Percentiles rank a stretch among this genome's conserved stretches.
phyloP scores from a whole-genome alignment of 805 yeast species.

The Cyberlindnera meyerae region DNA sequence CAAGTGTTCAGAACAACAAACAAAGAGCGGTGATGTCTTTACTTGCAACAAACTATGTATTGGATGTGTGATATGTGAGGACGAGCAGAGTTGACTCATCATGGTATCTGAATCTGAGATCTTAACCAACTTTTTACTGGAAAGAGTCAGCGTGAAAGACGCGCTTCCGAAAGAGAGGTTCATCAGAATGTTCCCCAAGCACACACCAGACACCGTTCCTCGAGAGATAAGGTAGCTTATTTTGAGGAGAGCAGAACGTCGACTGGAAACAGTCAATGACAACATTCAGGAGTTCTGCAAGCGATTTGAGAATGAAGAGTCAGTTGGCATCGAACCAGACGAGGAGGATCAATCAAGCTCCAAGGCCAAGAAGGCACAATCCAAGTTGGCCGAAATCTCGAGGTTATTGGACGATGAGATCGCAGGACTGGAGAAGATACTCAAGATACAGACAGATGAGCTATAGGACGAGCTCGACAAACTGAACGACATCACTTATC shows the following conservation, averaged over 20 bases:
- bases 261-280: constrained; percentile 4
- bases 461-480: constrained; percentile 17
- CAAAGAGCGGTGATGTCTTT: no score
- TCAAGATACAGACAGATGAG: constrained; percentile 9
- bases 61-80: no score
- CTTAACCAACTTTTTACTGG: constrained; percentile 14
- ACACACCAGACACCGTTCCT: constrained; percentile 4
- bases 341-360: not conserved
- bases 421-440: constrained; percentile 19
- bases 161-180: constrained; percentile 9
- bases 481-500: constrained; percentile 23
- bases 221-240: constrained; percentile 10
- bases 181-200: constrained; percentile 13
- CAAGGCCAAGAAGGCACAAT: not conserved
- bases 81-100: no score
- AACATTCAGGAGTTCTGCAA: constrained; percentile 4
- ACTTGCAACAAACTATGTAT: no score
- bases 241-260: not conserved
- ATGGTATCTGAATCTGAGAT: constrained; percentile 19
- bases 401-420: constrained; percentile 27
- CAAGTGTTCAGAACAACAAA: no score
- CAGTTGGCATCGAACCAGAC: no score
- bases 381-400: constrained; percentile 26
- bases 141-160: constrained; percentile 10
- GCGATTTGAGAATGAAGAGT: no score